Base-by-base conservation (phyloP, 306 rosid species). In the Bauhinia variegata region DNA sequence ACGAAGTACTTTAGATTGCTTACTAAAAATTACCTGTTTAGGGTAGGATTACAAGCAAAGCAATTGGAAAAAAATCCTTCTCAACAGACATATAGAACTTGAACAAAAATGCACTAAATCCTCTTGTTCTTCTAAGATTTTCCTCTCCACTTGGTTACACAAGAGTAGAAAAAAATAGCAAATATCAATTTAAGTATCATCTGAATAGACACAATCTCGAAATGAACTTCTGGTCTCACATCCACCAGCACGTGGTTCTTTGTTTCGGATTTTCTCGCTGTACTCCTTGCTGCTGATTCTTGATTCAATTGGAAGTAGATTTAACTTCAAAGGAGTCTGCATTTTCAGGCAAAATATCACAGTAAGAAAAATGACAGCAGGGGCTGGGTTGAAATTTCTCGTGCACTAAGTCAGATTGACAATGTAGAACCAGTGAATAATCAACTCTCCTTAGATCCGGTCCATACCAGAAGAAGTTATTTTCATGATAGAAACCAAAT, bases 191-290 rank as follows among this genome's bases (percentile, higher is more conserved):
- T 36, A 36, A 5, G 9, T 36, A 18, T 47, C 48, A 8, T 2
- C 11, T 18, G 6, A 16, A 12, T 28, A 63, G 92, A 88, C 14
- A 90, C 99, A 60, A 93, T 93, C 75, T 85, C 77, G 84, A 86
- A 93, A 74, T 93, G 97, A 68, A 84, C 95, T 44, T 80, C 85
- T 0, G 96, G 99, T 62, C 97, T 85, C 53, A 93, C 97, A 8
- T 93, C 99, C 5, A 93, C 69, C 63, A 93, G 67, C 36, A 93
- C 86, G 92, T 2, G 85, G 79, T 77, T 86, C 89, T 16, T 80
- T 83, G 15, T 71, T 80, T 5, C 7, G 33, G 33, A 90, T 18
- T 63, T 64, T 82, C 46, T 86, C 90, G 18, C 77, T 74, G 75
- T 84, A 93, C 11, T 88, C 89, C 74, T 77, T 80, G 54, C 82